These are phyloP conservation scores for Karstenula rhodostoma DNA, from an alignment of 2,329 filamentous ascomycete genomes.

Conservation along the genomic window DNA sequence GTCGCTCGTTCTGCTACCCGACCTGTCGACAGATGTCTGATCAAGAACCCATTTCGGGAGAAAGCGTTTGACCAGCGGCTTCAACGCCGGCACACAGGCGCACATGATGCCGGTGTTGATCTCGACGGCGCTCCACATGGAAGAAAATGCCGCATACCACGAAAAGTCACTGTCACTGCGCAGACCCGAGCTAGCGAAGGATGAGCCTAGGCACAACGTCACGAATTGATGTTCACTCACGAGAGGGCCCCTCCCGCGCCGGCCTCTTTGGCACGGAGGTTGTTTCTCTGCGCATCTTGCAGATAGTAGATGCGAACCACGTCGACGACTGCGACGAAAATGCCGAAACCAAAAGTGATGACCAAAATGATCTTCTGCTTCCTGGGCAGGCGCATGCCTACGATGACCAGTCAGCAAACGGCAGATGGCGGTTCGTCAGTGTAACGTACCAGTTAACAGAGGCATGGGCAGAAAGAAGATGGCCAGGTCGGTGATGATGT, in stretches of 20 bases:
- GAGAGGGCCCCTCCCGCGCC: background rate
- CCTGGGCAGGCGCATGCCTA: conserved; percentile 78
- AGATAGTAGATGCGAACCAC: conserved; percentile 90
- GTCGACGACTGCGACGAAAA: conserved; percentile 88
- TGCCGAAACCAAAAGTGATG: conserved; percentile 83
- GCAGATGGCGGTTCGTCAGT: background rate
- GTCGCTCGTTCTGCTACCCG: conserved; percentile 39
- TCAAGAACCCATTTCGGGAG: conserved; percentile 65
- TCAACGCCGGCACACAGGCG: conserved; percentile 90
- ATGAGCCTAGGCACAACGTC: conserved; percentile 22
- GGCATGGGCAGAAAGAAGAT: conserved; percentile 89
- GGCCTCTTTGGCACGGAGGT: conserved; percentile 46
- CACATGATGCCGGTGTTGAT: conserved; percentile 91
- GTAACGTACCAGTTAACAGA: conserved; percentile 62
- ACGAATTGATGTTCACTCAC: conserved; percentile 27
- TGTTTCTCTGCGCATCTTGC: conserved; percentile 70
- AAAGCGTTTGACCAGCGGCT: conserved; percentile 77
- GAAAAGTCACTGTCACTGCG: conserved; percentile 61
- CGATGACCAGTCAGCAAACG: background rate
- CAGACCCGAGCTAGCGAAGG: conserved; percentile 28
- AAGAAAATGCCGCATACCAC: conserved; percentile 80
- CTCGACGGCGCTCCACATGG: conserved; percentile 95
- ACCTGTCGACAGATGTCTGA: conserved; percentile 41
- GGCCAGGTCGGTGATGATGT: conserved; percentile 89
- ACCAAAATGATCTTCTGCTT: conserved; percentile 90